Evolutionary conservation across 257 asterid genomes (phyloP).

Genomic region (Scutellaria baicalensis): DNA sequence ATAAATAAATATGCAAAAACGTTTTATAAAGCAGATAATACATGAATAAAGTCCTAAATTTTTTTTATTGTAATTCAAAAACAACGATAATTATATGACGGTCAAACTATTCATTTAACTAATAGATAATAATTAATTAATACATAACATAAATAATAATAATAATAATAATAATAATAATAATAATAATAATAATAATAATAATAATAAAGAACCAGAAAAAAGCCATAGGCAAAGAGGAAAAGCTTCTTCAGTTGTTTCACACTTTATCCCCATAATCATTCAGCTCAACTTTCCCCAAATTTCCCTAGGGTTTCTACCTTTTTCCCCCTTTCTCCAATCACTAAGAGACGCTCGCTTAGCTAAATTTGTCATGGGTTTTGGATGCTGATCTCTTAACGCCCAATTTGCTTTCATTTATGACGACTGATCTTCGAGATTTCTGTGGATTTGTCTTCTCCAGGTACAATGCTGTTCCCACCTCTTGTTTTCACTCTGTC

Average conservation of each 20-base stretch:
- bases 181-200: not conserved
- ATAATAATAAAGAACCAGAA: not conserved
- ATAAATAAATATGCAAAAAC: too few relatives aligned
- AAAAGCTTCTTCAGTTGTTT: slow-evolving; percentile 26
- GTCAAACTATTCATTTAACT: too few relatives aligned
- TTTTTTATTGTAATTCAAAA: too few relatives aligned
- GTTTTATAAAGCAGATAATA: too few relatives aligned
- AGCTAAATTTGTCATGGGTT: not conserved
- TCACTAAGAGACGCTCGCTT: not conserved
- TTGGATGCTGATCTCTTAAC: not conserved
- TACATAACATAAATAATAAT: too few relatives aligned
- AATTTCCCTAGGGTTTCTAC: slow-evolving; percentile 20
- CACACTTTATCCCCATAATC: slow-evolving; percentile 34
- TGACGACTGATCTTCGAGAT: slow-evolving; percentile 23
- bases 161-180: too few relatives aligned
- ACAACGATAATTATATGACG: too few relatives aligned
- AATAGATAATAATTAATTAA: too few relatives aligned
- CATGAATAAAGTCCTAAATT: too few relatives aligned
- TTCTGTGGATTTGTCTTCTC: slow-evolving; percentile 22
- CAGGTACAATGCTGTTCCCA: slow-evolving; percentile 18
- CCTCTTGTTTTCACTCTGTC: not conserved
- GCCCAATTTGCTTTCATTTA: slow-evolving; percentile 6
- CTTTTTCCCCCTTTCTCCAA: slow-evolving; percentile 11
- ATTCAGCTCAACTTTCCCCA: slow-evolving; percentile 36
- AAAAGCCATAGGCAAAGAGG: slow-evolving; percentile 21